Base-by-base conservation (phyloP, 768 basidiomycete species). In the Leccinum longicurvipes region DNA sequence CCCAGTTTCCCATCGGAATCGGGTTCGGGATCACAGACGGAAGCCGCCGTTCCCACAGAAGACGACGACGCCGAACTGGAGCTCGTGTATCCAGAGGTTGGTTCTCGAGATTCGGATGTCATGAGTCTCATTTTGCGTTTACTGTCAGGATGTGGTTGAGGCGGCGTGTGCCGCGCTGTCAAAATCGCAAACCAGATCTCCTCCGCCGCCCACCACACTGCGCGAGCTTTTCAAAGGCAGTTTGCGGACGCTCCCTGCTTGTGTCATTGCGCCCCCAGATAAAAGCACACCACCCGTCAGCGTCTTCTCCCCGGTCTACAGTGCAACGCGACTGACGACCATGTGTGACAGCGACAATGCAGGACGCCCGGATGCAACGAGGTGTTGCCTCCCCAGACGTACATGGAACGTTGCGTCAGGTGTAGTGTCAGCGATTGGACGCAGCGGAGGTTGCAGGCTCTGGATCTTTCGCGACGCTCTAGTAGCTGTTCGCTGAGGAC, bases 341-440 rank as follows among this genome's bases (percentile, higher is more conserved):
- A 2, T 11, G 6, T 19, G 23, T 25, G 31, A 7, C 1, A 69
- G 67, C 62, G 62, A 25, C 50, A 17, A 3, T 71, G 67, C 44
- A 31, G 45, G 15, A 55, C 47, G 23, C 28, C 45, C 5, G 54
- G 54, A 25, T 71, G 67, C 51, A 44, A 49, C 14, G 64, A 59
- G 14, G 8, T n/a, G 2, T 45, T 67, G 23, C 25, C 56, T 0
- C n/a, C 50, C 4, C 53, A 53, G 1, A 52, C 54, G 3, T 23
- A 36, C n/a, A 55, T 59, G 49, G 47, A 60, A n/a, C 58, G 58
- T 9, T 69, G 67, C 25, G 47, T 60, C 23, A 51, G 53, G 15
- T 71, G 67, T 44, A 54, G 51, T 46, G 19, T 63, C 19, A 23
- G 27, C 6, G 54, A 52, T 19, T 71, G 69, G 67, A 66, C 61